A percentile compares a stretch with the other conserved stretches of the same genome.
Evolutionary conservation across 106 monocot genomes (phyloP).

Genomic region (Acorus gramineus): DNA sequence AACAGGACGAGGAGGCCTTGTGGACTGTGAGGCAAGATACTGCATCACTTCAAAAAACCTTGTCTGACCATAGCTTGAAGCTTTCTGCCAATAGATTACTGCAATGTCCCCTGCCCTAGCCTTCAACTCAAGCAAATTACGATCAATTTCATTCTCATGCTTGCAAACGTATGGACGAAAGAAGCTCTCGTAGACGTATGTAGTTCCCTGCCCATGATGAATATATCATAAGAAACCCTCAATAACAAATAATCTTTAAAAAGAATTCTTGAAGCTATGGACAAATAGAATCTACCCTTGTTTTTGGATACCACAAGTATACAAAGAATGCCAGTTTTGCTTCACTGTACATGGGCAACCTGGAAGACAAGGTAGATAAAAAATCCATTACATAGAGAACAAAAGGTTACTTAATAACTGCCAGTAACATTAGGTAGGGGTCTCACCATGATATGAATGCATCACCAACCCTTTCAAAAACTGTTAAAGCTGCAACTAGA

Average conservation of each 20-base stretch:
- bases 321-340: constrained; percentile 56
- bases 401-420: not conserved
- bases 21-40: constrained; percentile 23
- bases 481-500: constrained; percentile 6
- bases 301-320: constrained; percentile 73
- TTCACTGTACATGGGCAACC: constrained; percentile 62
- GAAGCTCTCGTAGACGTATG: constrained; percentile 29
- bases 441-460: constrained; percentile 3
- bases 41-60: constrained; percentile 22
- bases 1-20: constrained; percentile 35
- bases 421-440: not conserved
- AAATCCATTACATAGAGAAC: not conserved
- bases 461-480: constrained; percentile 3
- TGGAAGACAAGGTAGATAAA: constrained; percentile 8
- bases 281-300: constrained; percentile 24
- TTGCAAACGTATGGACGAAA: constrained; percentile 22
- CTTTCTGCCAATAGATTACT: constrained; percentile 22
- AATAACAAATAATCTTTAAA: too few species aligned
- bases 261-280: too few species aligned
- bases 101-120: constrained; percentile 21
- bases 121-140: constrained; percentile 26
- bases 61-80: constrained; percentile 16
- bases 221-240: too few species aligned
- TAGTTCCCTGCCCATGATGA: constrained; percentile 18
- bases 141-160: constrained; percentile 34